Evolutionary conservation across 441 rosid species (phyloP), one percentile per base, ranked within the genome.

Genomic region (Syzygium syzygioides): DNA sequence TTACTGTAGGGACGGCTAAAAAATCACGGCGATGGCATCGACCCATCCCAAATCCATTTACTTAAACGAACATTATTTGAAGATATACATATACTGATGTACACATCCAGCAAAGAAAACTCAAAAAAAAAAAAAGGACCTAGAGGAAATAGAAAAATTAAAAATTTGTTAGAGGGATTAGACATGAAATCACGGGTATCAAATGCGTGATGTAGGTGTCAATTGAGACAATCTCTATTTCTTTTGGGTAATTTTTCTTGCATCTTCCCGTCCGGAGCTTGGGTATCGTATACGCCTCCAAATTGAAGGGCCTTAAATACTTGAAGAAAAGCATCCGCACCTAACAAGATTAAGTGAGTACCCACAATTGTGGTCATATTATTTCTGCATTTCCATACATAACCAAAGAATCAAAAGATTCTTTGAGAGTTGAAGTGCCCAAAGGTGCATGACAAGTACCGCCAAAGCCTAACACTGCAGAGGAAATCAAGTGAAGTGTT

Each of bases 1-100:
- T 64, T 37, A 71, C 0, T 10, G 15, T 19, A 34, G 14, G 1
- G 0, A 20, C 7, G 0, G 1, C 50, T 34, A 20, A 37, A 26
- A 20, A 71, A 19, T 48, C 48, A 34, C 2, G 28, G 0, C 45
- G 3, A 71, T 37, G 80, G 15, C 80, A 34, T 26, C 9, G 1
- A 10, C 50, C 50, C 48, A 34, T 71, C 80, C 26, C 80, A 34
- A 10, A 34, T 34, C 80, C 48, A 34, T 37, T 71, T 48, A 34
- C 10, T 0, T 68, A 34, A 19, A 34, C 4, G 80, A 71, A 71
- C 45, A 19, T 1, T 71, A 19, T 1, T 71, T 37, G 9, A 15
- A 64, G 37, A 64, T 64, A n/a, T 64, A 30, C 76, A 64, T 15
- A 64, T 30, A 45, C 48, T 45, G 9, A 45, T 45, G 48, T 45